Conservation (phyloP, 73 alveolate genomes). For the Paramecium biaurelia region DNA sequence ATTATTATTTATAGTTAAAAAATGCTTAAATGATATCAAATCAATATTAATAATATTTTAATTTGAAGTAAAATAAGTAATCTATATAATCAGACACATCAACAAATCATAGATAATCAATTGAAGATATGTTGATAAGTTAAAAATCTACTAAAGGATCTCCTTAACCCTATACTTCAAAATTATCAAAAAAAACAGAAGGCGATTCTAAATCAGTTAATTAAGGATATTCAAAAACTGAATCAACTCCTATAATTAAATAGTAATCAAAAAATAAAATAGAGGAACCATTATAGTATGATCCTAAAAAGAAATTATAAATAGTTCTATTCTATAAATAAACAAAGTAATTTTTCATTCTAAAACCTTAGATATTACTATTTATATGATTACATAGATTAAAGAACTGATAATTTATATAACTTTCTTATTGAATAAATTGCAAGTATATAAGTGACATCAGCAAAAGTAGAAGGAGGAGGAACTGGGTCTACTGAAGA, state of each 20-base stretch:
- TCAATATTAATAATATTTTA: background rate
- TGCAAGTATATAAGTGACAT: background rate
- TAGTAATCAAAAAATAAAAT: background rate
- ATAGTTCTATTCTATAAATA: background rate
- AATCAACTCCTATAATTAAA: background rate
- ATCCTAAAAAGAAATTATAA: background rate
- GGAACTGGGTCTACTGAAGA: slow-evolving; percentile 17
- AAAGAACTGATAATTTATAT: slow-evolving; percentile 7
- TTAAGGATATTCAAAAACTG: background rate
- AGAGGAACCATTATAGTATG: background rate
- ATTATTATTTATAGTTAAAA: background rate
- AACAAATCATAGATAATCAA: slow-evolving; percentile 44
- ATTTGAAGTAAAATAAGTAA: slow-evolving; percentile 23
- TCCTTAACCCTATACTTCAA: background rate
- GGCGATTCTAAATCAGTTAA: background rate
- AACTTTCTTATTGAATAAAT: background rate
- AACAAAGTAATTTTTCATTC: background rate
- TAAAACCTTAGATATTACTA: slow-evolving; percentile 4
- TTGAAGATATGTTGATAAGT: background rate
- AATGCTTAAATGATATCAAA: slow-evolving; percentile 9
- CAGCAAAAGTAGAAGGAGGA: background rate
- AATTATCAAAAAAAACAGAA: background rate
- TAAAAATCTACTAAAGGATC: background rate
- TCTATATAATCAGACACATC: slow-evolving; percentile 38
- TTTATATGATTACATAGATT: background rate